Base-by-base conservation (phyloP, 2,329 filamentous ascomycete genomes). In the Colletotrichum liaoningense region DNA sequence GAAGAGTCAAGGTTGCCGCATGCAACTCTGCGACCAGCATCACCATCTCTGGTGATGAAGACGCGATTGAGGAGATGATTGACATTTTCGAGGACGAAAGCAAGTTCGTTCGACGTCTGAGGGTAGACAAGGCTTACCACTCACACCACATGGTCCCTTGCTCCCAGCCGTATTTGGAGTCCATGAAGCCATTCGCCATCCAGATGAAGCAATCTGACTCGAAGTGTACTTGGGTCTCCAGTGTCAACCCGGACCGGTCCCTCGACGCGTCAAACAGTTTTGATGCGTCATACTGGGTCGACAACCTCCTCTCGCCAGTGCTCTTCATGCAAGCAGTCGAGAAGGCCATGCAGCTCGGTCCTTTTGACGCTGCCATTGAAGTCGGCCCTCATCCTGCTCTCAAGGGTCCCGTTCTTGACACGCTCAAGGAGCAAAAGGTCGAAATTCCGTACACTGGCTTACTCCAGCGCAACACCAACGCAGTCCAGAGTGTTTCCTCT, bases 351-450 rank as follows among this genome's bases (percentile, higher is more conserved):
- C n/a, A 26, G 16, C 52, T 55, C 11, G 63, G 63, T 9, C 49
- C 52, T 38, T 30, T 73, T 19, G 28, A 74, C 35, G 30, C 78
- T 4, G 55, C 78, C 0, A 14, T 84, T 5, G 82, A 84, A 38
- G 49, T 84, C 8, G 81, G 82, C 0, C 81, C 82, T 2, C 81
- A 83, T 55, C 79, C 85, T 0, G 83, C 84, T 0, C 79, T 88
- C 1, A 81, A 83, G 62, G 82, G 82, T 0, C 86, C 86, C 11
- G 52, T 55, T 24, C n/a, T 42, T 7, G 57, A 59, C 9, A 59
- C 57, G 30, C 33, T 42, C 12, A 33, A 33, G 5, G 57, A 59
- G 30, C 33, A 59, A 24, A 22, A 38, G 33, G 3, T 38, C 7
- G 57, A 42, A 5, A 59, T 59, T 4, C 57, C 57, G 12, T 59